Conservation (phyloP, 306 rosid species). For the Cucurbita ficifolia region DNA sequence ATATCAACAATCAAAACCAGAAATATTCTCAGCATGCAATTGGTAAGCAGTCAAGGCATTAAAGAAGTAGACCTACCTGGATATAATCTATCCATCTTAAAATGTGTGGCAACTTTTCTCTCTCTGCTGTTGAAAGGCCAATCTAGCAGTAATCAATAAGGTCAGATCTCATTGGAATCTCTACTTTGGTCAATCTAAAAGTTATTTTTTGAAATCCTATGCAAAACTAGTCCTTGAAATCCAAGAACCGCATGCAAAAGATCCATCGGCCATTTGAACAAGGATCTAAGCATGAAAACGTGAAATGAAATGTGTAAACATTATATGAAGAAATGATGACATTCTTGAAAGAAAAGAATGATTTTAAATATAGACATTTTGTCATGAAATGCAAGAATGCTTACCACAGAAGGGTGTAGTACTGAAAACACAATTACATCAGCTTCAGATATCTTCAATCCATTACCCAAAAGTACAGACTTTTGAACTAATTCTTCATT, state of each 20-base stretch:
- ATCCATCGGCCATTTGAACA: not conserved
- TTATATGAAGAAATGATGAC: not conserved
- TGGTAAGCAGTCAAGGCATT: not conserved
- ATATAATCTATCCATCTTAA: slow-evolving; percentile 79
- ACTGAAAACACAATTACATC: slow-evolving; percentile 64
- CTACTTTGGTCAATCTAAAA: not conserved
- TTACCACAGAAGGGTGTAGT: slow-evolving; percentile 65
- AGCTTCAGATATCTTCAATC: slow-evolving; percentile 60
- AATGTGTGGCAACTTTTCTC: slow-evolving; percentile 48
- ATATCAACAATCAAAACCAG: not conserved
- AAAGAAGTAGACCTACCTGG: slow-evolving; percentile 39
- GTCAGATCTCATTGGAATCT: slow-evolving; percentile 12
- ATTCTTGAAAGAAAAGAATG: not conserved
- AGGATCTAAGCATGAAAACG: not conserved
- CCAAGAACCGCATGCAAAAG: not conserved
- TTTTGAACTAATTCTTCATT: slow-evolving; percentile 41
- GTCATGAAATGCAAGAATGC: not conserved
- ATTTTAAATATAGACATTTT: not conserved
- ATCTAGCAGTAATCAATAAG: slow-evolving; percentile 44
- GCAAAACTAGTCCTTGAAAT: not conserved
- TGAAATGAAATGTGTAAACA: not conserved
- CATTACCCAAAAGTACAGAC: slow-evolving; percentile 63
- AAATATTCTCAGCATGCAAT: not conserved
- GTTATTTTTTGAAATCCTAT: not conserved
- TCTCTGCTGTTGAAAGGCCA: slow-evolving; percentile 42